Percentiles rank a stretch among this genome's conserved stretches.
Conservation (phyloP, 1,284 basidiomycete species). For the Ceratobasidium papillatum region DNA sequence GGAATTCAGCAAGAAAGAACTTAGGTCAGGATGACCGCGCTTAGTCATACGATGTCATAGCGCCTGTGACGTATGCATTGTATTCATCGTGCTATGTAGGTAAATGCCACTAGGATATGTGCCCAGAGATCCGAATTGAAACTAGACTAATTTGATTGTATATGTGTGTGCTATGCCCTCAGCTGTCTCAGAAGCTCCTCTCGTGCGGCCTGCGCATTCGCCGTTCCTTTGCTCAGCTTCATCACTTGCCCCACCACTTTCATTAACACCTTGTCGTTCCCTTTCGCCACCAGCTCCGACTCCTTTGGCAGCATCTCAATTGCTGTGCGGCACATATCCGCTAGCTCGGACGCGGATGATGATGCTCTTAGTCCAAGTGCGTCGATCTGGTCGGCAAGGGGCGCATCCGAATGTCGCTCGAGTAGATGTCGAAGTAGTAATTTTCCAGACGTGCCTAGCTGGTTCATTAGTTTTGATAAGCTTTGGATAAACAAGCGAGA, state of each 20-base stretch:
- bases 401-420: constrained; percentile 38
- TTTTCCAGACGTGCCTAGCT: constrained; percentile 74
- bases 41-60: too few species aligned
- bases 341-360: constrained; percentile 53
- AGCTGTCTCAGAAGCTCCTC: constrained; percentile 43
- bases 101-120: too few species aligned
- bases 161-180: constrained; percentile 16
- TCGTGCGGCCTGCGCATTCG: constrained; percentile 62
- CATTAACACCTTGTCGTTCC: constrained; percentile 85
- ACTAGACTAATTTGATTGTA: too few species aligned
- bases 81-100: too few species aligned
- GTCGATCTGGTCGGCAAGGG: constrained; percentile 56
- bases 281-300: constrained; percentile 71
- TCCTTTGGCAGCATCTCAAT: constrained; percentile 76
- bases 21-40: too few species aligned
- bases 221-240: constrained; percentile 81
- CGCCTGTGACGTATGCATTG: too few species aligned
- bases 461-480: constrained; percentile 29
- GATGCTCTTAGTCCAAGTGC: constrained; percentile 59
- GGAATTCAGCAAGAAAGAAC: too few species aligned
- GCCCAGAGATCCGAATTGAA: too few species aligned
- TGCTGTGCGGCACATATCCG: constrained; percentile 66
- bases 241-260: constrained; percentile 91
- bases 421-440: constrained; percentile 72
- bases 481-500: not conserved